phyloP scores from a whole-genome alignment of 2,329 filamentous ascomycete species.

The Diplocarpon rosae region DNA sequence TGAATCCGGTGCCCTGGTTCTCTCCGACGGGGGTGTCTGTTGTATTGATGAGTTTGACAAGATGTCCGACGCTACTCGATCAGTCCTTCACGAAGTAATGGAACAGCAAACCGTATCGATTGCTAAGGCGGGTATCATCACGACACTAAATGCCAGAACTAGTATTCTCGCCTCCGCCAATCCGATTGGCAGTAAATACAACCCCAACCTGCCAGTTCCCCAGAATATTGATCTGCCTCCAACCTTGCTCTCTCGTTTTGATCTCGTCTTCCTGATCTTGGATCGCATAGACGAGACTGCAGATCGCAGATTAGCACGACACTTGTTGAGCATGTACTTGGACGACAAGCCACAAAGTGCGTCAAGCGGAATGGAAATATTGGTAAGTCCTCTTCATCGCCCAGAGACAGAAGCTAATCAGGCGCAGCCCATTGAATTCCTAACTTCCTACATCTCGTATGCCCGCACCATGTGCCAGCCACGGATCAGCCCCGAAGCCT shows the following conservation, averaged over 20 bases:
- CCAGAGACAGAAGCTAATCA: slow-evolving; percentile 21
- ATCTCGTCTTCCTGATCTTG: slow-evolving; percentile 91
- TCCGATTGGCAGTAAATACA: slow-evolving; percentile 95
- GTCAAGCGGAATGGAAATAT: slow-evolving; percentile 59
- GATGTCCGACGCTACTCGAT: slow-evolving; percentile 65
- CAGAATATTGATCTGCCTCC: slow-evolving; percentile 97
- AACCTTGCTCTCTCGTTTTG: slow-evolving; percentile 89
- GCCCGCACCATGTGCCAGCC: slow-evolving; percentile 81
- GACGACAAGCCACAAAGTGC: slow-evolving; percentile 90
- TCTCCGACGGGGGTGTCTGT: slow-evolving; percentile 66
- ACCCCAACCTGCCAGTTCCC: slow-evolving; percentile 86
- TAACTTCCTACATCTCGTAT: slow-evolving; percentile 95
- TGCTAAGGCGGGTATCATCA: slow-evolving; percentile 69
- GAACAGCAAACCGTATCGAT: slow-evolving; percentile 72
- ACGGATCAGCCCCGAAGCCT: slow-evolving; percentile 65
- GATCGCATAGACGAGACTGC: slow-evolving; percentile 85
- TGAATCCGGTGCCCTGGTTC: slow-evolving; percentile 61
- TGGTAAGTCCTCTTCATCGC: slow-evolving; percentile 45
- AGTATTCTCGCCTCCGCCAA: slow-evolving; percentile 96
- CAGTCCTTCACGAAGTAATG: slow-evolving; percentile 71
- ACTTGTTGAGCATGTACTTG: slow-evolving; percentile 91
- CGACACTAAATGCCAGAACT: slow-evolving; percentile 86
- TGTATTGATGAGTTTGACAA: slow-evolving; percentile 76
- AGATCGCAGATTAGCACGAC: slow-evolving; percentile 80
- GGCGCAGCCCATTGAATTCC: slow-evolving; percentile 74